Evolutionary conservation across 2,329 filamentous ascomycete species (phyloP).

Genomic region (Fusarium devonianum): DNA sequence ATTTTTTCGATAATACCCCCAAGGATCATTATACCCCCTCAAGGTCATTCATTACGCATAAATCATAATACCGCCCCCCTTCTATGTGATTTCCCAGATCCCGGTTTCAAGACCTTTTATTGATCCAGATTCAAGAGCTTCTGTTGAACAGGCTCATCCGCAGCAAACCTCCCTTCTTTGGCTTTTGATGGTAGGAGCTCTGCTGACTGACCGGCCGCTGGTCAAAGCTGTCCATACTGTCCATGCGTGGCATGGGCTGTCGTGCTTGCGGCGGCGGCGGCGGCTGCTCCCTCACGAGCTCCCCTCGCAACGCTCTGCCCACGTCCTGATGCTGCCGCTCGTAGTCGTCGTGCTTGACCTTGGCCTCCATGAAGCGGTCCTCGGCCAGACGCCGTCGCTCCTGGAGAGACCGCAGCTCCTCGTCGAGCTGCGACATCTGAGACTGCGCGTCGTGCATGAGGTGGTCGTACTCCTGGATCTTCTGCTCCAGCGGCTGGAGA

Average conservation of each 20-base stretch:
- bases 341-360: constrained; percentile 55
- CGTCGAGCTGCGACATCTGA: constrained; percentile 53
- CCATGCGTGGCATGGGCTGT: constrained; percentile 28
- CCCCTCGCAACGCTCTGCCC: constrained; percentile 51
- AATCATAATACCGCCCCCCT: constrained; percentile 17
- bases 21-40: constrained; percentile 3
- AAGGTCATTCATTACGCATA: constrained; percentile 29
- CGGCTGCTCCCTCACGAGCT: constrained; percentile 35
- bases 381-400: constrained; percentile 52
- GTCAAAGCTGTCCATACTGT: constrained; percentile 38
- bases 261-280: constrained; percentile 7
- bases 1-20: constrained; percentile 15
- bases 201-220: constrained; percentile 32
- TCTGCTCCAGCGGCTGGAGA: constrained; percentile 54
- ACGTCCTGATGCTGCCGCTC: constrained; percentile 52
- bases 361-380: constrained; percentile 52
- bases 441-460: constrained; percentile 52
- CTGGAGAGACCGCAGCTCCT: constrained; percentile 52
- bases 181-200: constrained; percentile 32
- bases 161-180: constrained; percentile 28
- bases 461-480: constrained; percentile 53
- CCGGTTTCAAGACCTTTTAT: constrained; percentile 21
- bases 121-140: constrained; percentile 18
- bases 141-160: constrained; percentile 36
- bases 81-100: constrained; percentile 1